Conservation (phyloP, 108 stramenopile species). For the Bacterosira constricta region DNA sequence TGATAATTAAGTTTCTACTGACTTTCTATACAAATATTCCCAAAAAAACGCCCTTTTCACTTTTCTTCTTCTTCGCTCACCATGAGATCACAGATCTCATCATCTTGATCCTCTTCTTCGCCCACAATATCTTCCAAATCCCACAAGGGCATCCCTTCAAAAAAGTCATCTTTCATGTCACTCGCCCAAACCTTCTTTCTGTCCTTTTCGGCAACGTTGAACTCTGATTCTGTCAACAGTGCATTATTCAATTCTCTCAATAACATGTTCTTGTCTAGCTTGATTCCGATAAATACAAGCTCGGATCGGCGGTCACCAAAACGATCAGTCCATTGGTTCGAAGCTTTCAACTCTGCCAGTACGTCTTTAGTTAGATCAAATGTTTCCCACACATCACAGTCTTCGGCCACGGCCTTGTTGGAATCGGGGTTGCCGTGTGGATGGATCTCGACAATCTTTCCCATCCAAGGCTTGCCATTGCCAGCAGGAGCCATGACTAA, state of each 20-base stretch:
- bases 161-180: conserved; percentile 7
- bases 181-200: conserved; percentile 18
- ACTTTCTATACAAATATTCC: too few relatives aligned
- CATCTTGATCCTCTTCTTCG: conserved; percentile 3
- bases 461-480: conserved; percentile 14
- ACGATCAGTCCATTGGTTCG: conserved; percentile 14
- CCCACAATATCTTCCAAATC: conserved; percentile 18
- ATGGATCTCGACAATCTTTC: conserved; percentile 2
- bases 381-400: conserved; percentile 26
- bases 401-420: neutral
- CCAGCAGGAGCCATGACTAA: conserved; percentile 14
- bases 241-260: conserved; percentile 51
- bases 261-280: conserved; percentile 38
- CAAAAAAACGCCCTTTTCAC: too few relatives aligned
- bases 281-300: conserved; percentile 69
- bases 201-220: conserved; percentile 1
- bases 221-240: conserved; percentile 44
- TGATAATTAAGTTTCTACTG: too few relatives aligned
- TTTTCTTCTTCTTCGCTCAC: too few relatives aligned
- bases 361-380: neutral
- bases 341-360: conserved; percentile 11
- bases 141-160: conserved; percentile 18
- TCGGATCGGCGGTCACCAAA: conserved; percentile 72
- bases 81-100: too few relatives aligned
- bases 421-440: conserved; percentile 16